phyloP scores from a whole-genome alignment of 129 eudicot genomes.

The Silybum marianum region DNA sequence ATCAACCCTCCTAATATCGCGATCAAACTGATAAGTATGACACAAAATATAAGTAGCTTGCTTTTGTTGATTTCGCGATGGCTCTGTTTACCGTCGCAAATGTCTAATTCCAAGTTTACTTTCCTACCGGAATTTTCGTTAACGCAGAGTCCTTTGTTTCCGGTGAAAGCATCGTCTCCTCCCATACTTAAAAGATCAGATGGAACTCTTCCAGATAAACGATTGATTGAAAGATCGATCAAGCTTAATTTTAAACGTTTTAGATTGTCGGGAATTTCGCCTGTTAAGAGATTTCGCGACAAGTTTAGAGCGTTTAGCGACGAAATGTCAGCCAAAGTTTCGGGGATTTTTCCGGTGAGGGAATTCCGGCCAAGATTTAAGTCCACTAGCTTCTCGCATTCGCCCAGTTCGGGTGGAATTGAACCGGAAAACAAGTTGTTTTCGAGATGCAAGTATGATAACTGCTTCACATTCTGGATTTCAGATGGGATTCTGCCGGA shows the following conservation, averaged over 20 bases:
- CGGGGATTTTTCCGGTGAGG: slow-evolving; percentile 63
- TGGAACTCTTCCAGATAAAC: slow-evolving; percentile 66
- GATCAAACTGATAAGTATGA: slow-evolving; percentile 46
- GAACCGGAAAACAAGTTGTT: slow-evolving; percentile 63
- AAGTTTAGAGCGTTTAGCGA: slow-evolving; percentile 79
- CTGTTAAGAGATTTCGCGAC: slow-evolving; percentile 65
- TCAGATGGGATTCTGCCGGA: slow-evolving; percentile 70
- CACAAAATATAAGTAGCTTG: slow-evolving; percentile 41
- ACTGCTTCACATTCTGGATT: slow-evolving; percentile 51
- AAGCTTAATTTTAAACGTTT: slow-evolving; percentile 59
- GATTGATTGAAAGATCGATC: slow-evolving; percentile 72
- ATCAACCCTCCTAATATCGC: slow-evolving; percentile 49
- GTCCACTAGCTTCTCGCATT: slow-evolving; percentile 68
- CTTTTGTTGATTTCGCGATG: slow-evolving; percentile 29
- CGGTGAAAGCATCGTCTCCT: slow-evolving; percentile 55
- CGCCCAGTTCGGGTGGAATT: slow-evolving; percentile 65
- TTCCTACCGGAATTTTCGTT: slow-evolving; percentile 31
- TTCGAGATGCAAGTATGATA: slow-evolving; percentile 68
- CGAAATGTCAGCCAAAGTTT: slow-evolving; percentile 40
- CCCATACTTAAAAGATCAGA: slow-evolving; percentile 62
- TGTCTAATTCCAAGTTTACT: slow-evolving; percentile 32
- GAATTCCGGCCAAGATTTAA: slow-evolving; percentile 70
- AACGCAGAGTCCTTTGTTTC: slow-evolving; percentile 66
- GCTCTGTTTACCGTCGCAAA: slow-evolving; percentile 43
- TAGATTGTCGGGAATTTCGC: slow-evolving; percentile 60